A percentile compares a stretch with the other conserved stretches of the same genome.
Conservation (phyloP, 1,284 basidiomycete genomes). For the Cystobasidium pallidum region DNA sequence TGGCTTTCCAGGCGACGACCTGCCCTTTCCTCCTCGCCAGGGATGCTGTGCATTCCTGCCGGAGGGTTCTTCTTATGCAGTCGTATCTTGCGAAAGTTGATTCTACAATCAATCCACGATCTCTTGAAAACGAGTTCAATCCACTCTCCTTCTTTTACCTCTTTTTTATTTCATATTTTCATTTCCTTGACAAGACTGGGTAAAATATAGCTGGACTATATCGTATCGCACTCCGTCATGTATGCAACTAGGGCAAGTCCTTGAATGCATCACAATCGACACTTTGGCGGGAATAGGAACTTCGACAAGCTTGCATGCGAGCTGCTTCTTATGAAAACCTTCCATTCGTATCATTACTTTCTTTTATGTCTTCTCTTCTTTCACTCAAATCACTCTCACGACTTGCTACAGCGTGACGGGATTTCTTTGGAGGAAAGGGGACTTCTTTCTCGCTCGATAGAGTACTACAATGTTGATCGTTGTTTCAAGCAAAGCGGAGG, state of each 20-base stretch:
- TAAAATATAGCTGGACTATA: neutral
- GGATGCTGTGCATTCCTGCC: conserved; percentile 17
- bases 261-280: too few species aligned
- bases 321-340: too few species aligned
- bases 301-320: too few species aligned
- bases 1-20: neutral
- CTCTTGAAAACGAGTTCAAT: neutral
- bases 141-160: neutral
- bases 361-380: neutral
- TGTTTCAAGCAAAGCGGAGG: neutral
- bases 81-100: too few species aligned
- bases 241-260: neutral
- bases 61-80: too few species aligned
- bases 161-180: conserved; percentile 1
- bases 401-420: neutral
- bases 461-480: neutral
- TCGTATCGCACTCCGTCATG: neutral
- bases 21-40: neutral
- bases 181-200: neutral
- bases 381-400: neutral
- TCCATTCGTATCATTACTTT: too few species aligned
- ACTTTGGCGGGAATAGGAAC: too few species aligned
- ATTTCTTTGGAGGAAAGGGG: neutral
- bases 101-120: neutral
- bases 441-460: neutral